Conservation (phyloP, 306 rosid species). For the Sophora flavescens region DNA sequence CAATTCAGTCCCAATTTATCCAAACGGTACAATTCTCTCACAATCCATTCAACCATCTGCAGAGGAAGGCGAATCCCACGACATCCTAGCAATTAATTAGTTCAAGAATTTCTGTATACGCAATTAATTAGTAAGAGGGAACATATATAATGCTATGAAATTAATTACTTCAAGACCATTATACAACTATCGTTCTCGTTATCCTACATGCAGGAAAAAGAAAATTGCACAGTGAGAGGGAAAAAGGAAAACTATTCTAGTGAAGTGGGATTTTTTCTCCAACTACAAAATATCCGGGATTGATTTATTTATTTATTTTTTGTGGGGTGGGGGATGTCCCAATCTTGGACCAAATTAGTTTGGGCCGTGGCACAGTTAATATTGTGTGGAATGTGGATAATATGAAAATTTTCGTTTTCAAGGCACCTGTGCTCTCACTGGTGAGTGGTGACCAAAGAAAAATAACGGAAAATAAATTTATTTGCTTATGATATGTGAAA, state of each 20-base stretch:
- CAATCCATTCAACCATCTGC: not conserved
- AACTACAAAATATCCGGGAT: not conserved
- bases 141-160: not conserved
- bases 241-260: conserved; percentile 1
- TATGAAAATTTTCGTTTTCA: conserved; percentile 23
- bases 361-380: conserved; percentile 24
- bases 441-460: conserved; percentile 43
- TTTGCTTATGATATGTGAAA: not conserved
- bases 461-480: not conserved
- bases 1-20: too few relatives aligned
- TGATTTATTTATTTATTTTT: too few relatives aligned
- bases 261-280: conserved; percentile 38
- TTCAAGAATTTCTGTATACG: too few relatives aligned
- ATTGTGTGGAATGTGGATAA: conserved; percentile 25
- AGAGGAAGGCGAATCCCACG: not conserved
- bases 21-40: too few relatives aligned
- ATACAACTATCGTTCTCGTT: conserved; percentile 5
- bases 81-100: conserved; percentile 8
- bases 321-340: not conserved
- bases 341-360: conserved; percentile 41
- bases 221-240: not conserved
- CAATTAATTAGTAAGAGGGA: not conserved
- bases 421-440: conserved; percentile 28
- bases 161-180: conserved; percentile 24
- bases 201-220: conserved; percentile 16